Evolutionary conservation across 129 eudicot species (phyloP), one percentile per base, ranked within the genome.

Genomic region (Artemisia argyi): DNA sequence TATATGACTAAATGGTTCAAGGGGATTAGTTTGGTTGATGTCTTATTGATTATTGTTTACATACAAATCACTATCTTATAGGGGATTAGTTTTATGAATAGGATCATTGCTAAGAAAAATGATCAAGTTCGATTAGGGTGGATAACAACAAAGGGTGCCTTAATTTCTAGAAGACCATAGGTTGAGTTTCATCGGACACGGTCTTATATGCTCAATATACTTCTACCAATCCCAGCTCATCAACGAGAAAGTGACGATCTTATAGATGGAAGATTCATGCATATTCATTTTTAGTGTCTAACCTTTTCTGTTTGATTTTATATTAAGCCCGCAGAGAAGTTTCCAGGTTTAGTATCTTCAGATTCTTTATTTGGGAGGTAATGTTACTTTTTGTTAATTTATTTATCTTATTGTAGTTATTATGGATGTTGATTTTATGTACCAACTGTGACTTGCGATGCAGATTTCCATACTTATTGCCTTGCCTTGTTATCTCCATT

Each of bases 401-500:
- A 49, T 4, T 13, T 18, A 51, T 19, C 28, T 61, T 32, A 13
- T 54, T 70, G 28, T 32, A 5, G 69, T 58, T 46, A 20, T 55
- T 30, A 46, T 47, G 15, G 58, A 26, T 30, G 14, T 7, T 14
- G 60, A 18, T 44, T 69, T 39, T 3, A 12, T 48, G 50, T 65
- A 52, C 61, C 11, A 30, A 63, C 72, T 42, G 14, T 55, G 24
- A 57, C 56, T 55, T 56, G 70, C 73, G 76, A 18, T 83, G 83
- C 87, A 92, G 98, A 79, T 92, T 89, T 79, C 98, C 98, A 19
- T 92, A 92, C 82, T 85, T 92, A 68, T 75, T 92, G 83, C 98
- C 98, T 30, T 92, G 96, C 81, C 86, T 92, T 24, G 39, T 50
- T 30, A 86, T 80, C 77, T 89, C 98, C 67, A 17, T 87, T 48